These are phyloP conservation scores for Elsinoe ampelina DNA, from an alignment of 2,329 filamentous ascomycete genomes.

Conservation along the genomic window DNA sequence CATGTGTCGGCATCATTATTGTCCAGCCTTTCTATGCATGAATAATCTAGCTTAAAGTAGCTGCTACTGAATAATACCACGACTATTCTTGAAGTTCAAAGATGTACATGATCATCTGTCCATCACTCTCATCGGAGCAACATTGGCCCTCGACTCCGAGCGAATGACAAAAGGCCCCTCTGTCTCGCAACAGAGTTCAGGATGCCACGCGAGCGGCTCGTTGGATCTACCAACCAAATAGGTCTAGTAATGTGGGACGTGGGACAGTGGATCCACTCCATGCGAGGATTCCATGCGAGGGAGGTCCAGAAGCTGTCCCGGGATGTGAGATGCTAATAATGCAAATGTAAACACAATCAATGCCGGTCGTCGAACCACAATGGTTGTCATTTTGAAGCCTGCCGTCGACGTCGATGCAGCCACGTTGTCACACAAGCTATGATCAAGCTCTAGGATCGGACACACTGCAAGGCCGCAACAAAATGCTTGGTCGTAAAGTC, in stretches of 20 bases:
- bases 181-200: slow-evolving; percentile 3
- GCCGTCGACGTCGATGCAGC: background rate
- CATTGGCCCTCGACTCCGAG: background rate
- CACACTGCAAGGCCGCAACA: background rate
- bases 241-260: background rate
- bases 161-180: background rate
- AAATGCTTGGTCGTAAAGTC: slow-evolving; percentile 8
- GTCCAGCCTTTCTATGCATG: too few relatives aligned
- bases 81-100: too few relatives aligned
- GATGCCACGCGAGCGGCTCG: slow-evolving; percentile 8
- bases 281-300: background rate
- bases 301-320: background rate
- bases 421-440: background rate
- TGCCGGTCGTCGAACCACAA: background rate
- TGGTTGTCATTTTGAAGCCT: background rate
- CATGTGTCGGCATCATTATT: too few relatives aligned
- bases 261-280: slow-evolving; percentile 1
- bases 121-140: background rate
- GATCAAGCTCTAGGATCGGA: slow-evolving; percentile 9
- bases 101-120: too few relatives aligned
- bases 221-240: slow-evolving; percentile 3
- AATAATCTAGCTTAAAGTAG: background rate
- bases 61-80: background rate
- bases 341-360: background rate
- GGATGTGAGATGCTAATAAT: background rate